These are phyloP conservation scores for Podosphaera xanthii DNA, from an alignment of 2,329 filamentous ascomycete genomes.

Conservation along the genomic window DNA sequence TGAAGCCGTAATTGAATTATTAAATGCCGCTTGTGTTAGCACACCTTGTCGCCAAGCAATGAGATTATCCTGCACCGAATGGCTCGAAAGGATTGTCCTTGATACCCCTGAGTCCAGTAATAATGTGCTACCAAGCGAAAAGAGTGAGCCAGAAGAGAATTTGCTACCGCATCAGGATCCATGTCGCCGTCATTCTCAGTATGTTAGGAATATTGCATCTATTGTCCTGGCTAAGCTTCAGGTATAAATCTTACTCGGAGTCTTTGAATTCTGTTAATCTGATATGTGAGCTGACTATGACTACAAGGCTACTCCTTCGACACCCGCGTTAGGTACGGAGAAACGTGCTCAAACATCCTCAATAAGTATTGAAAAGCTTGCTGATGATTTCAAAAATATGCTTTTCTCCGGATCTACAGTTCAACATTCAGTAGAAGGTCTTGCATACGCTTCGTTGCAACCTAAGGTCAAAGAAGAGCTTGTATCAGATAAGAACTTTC, in stretches of 20 bases:
- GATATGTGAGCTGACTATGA: slow-evolving; percentile 16
- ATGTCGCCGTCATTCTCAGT: slow-evolving; percentile 26
- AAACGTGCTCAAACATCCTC: slow-evolving; percentile 25
- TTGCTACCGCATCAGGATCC: slow-evolving; percentile 13
- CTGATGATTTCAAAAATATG: slow-evolving; percentile 41
- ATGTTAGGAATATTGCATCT: slow-evolving; percentile 42
- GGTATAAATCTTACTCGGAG: slow-evolving; percentile 16
- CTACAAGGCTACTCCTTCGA: slow-evolving; percentile 16
- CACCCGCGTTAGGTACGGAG: slow-evolving; percentile 10
- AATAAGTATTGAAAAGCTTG: slow-evolving; percentile 42
- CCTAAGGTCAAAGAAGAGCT: slow-evolving; percentile 68
- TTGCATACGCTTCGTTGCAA: slow-evolving; percentile 78
- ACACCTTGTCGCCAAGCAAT: slow-evolving; percentile 62
- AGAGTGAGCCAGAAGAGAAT: slow-evolving; percentile 10
- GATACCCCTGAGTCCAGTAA: slow-evolving; percentile 37
- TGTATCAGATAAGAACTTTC: slow-evolving; percentile 40
- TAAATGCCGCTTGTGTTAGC: slow-evolving; percentile 82
- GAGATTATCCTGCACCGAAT: slow-evolving; percentile 61
- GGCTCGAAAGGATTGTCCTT: slow-evolving; percentile 66
- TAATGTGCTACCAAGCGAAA: slow-evolving; percentile 9
- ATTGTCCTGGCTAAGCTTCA: slow-evolving; percentile 54
- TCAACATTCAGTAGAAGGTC: slow-evolving; percentile 62
- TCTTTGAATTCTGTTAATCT: not conserved
- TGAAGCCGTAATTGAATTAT: slow-evolving; percentile 64
- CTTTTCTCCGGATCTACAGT: slow-evolving; percentile 34